Evolutionary conservation across 192 early-diverging fungal genomes (phyloP).

Genomic region (Coemansia sp.): DNA sequence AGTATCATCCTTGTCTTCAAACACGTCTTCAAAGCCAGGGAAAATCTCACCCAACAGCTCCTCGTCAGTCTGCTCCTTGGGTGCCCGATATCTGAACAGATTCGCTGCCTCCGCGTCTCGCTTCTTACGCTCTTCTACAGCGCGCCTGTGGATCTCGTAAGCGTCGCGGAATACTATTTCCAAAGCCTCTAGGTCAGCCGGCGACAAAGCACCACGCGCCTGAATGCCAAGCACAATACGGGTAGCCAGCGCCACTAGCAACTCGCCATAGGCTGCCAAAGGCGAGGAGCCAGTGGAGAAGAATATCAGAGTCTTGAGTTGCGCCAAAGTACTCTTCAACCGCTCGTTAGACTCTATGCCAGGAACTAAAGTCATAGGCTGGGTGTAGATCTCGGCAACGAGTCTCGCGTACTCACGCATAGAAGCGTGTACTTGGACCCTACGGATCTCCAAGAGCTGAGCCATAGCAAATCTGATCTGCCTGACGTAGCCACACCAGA

Average conservation of each 20-base stretch:
- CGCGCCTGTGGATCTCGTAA: slow-evolving; percentile 36
- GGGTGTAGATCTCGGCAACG: slow-evolving; percentile 20
- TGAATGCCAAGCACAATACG: slow-evolving; percentile 35
- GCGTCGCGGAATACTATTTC: slow-evolving; percentile 38
- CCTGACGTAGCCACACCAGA: slow-evolving; percentile 37
- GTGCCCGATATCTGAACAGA: slow-evolving; percentile 30
- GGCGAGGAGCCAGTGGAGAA: slow-evolving; percentile 18
- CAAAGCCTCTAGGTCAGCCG: slow-evolving; percentile 34
- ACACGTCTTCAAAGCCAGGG: slow-evolving; percentile 76
- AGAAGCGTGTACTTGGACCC: background rate
- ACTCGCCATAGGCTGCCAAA: slow-evolving; percentile 30
- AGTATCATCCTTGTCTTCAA: slow-evolving; percentile 45
- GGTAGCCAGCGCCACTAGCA: slow-evolving; percentile 25
- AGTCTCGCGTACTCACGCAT: slow-evolving; percentile 15
- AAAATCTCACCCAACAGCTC: slow-evolving; percentile 74
- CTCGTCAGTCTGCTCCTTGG: slow-evolving; percentile 66
- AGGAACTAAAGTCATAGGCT: slow-evolving; percentile 24
- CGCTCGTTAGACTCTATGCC: background rate
- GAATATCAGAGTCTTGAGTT: slow-evolving; percentile 38
- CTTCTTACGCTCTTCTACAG: slow-evolving; percentile 31
- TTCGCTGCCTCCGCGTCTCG: slow-evolving; percentile 41
- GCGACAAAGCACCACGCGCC: slow-evolving; percentile 25
- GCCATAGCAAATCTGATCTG: slow-evolving; percentile 20
- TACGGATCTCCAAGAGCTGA: slow-evolving; percentile 29
- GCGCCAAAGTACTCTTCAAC: slow-evolving; percentile 16